These are phyloP conservation scores for Aspergillus flavus DNA, from an alignment of 2,329 filamentous ascomycete species.

Conservation along the genomic window DNA sequence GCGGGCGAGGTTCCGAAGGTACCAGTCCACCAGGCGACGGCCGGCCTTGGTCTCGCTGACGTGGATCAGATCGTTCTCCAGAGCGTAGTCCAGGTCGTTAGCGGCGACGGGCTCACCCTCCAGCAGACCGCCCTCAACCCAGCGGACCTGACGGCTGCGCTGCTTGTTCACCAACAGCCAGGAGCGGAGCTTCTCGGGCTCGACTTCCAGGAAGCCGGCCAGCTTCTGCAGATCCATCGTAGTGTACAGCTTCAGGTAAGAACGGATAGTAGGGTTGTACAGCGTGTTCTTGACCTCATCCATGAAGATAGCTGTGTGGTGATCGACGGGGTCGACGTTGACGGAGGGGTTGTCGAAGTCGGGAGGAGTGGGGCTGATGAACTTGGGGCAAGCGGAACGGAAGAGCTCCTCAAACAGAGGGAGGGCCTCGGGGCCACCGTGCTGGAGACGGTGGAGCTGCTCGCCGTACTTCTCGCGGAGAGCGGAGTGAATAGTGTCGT, in stretches of 20 bases:
- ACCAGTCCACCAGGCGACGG: conserved; percentile 97
- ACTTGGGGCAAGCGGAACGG: conserved; percentile 96
- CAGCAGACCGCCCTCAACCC: conserved; percentile 84
- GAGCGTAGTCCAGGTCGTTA: conserved; percentile 94
- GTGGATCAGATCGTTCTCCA: conserved; percentile 96
- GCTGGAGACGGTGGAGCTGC: conserved; percentile 94
- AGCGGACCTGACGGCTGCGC: conserved; percentile 92
- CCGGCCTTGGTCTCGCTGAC: conserved; percentile 99
- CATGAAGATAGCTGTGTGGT: conserved; percentile 98
- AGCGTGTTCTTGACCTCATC: conserved; percentile 99
- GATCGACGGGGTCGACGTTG: conserved; percentile 96
- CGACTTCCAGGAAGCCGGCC: conserved; percentile 92
- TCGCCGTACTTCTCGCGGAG: conserved; percentile 99
- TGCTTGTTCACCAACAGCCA: conserved; percentile 99
- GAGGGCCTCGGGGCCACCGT: conserved; percentile 90
- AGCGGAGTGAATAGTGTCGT: conserved; percentile 98
- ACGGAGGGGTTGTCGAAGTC: conserved; percentile 96
- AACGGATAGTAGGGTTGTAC: conserved; percentile 96
- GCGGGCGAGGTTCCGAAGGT: conserved; percentile 92
- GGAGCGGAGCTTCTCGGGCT: conserved; percentile 91
- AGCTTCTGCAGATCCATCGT: conserved; percentile 99
- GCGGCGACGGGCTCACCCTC: conserved; percentile 92
- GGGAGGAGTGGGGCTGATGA: conserved; percentile 95
- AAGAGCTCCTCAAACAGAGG: conserved; percentile 99
- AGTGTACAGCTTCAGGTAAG: conserved; percentile 97